Base-by-base conservation (phyloP, 192 early-diverging fungal genomes). In the Mortierella hygrophila region DNA sequence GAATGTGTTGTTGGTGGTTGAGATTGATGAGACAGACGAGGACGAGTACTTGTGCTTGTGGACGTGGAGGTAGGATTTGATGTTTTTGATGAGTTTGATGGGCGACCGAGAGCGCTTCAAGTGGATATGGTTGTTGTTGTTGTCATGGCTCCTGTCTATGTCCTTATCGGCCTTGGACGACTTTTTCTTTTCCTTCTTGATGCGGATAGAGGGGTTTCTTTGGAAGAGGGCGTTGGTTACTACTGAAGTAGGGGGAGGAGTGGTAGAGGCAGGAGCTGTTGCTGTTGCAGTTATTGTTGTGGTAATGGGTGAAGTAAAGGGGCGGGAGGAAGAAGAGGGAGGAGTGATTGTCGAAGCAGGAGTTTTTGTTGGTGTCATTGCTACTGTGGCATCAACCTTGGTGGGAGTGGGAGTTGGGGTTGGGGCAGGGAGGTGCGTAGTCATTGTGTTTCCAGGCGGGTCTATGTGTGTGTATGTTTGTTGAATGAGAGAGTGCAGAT, bases 71-170 rank as follows among this genome's bases (percentile, higher is more conserved):
- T 86, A 86, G 29, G 84, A 78, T 37, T 70, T 80, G 35, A 86
- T 86, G 75, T 86, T 80, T 37, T 77, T 86, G 20, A 86, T 26
- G 44, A 86, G 75, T 32, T 86, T 86, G 70, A 86, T 86, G 38
- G 84, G 84, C 4, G 84, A 86, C 37, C 79, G 75, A 6, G 84
- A 86, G 9, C 84, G 74, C 63, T 86, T 86, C 32, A 86, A 54
- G 57, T 65, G 60, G 29, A 65, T 65, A 32, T 65, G 60, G 11
- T 26, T 65, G 26, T n/a, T 57, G 16, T 57, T 3, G 7, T 40
- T 21, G 26, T 40, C 38, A 6, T 40, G 1, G 26, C 35, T 35
- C 9, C 23, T 71, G 38, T 42, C 41, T 21, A 40, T 71, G 38
- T 71, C 60, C 60, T 65, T 65, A 29, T 65, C 60, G 13, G 16